Evolutionary conservation across 148 eudicot species (phyloP), one percentile per base, ranked within the genome.

Genomic region (Chenopodium album): DNA sequence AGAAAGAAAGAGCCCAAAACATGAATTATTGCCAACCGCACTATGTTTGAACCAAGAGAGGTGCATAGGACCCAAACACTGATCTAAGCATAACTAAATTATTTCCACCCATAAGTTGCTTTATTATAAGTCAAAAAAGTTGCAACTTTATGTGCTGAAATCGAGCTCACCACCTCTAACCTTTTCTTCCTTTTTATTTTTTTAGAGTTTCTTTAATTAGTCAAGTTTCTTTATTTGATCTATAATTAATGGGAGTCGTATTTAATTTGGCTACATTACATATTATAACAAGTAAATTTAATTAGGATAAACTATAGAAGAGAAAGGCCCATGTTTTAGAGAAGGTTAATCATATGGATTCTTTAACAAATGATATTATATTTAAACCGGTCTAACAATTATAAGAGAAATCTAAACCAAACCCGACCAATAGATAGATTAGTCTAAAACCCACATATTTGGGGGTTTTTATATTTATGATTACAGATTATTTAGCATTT

Each of bases 11-110:
- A 62, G 23, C 65, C 65, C 26, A 9, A 62, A 62, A 20, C 14
- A 66, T 66, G 71, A 66, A 66, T 66, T 2, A 66, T 67, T 67
- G 71, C 37, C 71, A 28, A 67, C 34, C 71, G 37, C 71, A 67
- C 71, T 29, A 67, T 19, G 12, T 26, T 67, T 67, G 71, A 67
- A 67, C 37, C 71, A 67, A 67, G 71, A 29, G 31, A 67, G 32
- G 34, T 29, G 71, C 71, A 67, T 67, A 67, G 71, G 71, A 4
- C 71, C 71, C 34, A 26, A 67, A 67, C 19, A 26, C 31, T 67
- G 71, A 67, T 17, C 37, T 67, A 67, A 62, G 17, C 69, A 67
- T 67, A 2, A 67, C 17, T 28, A 26, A 67, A 67, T 29, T 20
- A 62, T 67, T 29, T 67, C 71, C 1, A 28, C 71, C 71, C 71